These are phyloP conservation scores for Erodium moschatum DNA, from an alignment of 441 rosid genomes.

Conservation along the genomic window DNA sequence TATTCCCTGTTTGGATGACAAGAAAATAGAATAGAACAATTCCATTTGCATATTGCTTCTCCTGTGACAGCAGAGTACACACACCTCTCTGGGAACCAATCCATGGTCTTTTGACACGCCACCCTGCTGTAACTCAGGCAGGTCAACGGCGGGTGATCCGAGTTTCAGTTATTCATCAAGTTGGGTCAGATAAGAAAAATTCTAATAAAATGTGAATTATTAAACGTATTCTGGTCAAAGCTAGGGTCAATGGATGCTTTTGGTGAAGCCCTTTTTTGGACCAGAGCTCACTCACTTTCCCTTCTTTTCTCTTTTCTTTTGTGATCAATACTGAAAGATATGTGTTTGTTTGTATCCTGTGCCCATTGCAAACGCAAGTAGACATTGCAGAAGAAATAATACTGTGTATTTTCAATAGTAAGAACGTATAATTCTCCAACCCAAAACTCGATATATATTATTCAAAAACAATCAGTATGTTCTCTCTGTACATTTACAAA, in stretches of 20 bases:
- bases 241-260: neutral
- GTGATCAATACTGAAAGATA: neutral
- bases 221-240: neutral
- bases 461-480: neutral
- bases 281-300: neutral
- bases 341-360: conserved; percentile 1
- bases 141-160: neutral
- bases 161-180: too few relatives aligned
- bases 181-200: too few relatives aligned
- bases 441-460: conserved; percentile 7
- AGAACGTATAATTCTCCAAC: neutral
- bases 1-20: conserved; percentile 14
- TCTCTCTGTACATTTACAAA: neutral
- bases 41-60: conserved; percentile 4
- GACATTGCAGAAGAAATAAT: too few relatives aligned
- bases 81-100: conserved; percentile 6
- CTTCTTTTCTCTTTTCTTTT: neutral
- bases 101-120: neutral
- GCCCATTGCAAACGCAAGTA: neutral
- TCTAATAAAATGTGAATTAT: too few relatives aligned
- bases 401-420: neutral
- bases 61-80: neutral
- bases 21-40: conserved; percentile 7
- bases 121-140: neutral
- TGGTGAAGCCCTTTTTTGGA: neutral